A percentile compares a stretch with the other conserved stretches of the same genome.
phyloP scores from a whole-genome alignment of 257 asterid species.

The Misopates orontium region DNA sequence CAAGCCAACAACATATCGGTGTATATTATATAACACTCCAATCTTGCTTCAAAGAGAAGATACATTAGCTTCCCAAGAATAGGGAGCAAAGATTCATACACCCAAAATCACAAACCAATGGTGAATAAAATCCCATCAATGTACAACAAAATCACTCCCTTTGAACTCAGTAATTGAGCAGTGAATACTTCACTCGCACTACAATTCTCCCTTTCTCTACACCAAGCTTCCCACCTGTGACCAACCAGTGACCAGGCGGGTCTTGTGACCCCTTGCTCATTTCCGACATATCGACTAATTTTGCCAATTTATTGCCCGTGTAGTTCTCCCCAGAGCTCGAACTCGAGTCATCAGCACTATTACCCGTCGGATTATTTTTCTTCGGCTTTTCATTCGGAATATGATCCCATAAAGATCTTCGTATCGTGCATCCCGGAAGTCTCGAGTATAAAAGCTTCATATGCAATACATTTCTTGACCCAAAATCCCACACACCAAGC shows the following conservation, averaged over 20 bases:
- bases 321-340: conserved; percentile 47
- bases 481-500: conserved; percentile 89
- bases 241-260: conserved; percentile 88
- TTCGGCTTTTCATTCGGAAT: conserved; percentile 43
- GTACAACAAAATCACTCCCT: conserved; percentile 6
- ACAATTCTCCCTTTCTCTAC: conserved; percentile 77
- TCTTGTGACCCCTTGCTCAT: conserved; percentile 72
- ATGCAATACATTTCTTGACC: conserved; percentile 74
- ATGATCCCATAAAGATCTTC: conserved; percentile 78
- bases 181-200: conserved; percentile 73
- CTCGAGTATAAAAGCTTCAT: conserved; percentile 71
- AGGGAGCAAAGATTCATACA: conserved; percentile 21
- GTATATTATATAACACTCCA: not conserved
- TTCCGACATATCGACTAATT: conserved; percentile 65
- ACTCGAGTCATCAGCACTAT: conserved; percentile 39
- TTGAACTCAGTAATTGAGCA: conserved; percentile 60
- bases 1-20: not conserved
- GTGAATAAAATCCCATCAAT: not conserved
- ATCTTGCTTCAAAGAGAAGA: not conserved
- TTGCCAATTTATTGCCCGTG: conserved; percentile 62
- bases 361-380: conserved; percentile 23
- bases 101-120: conserved; percentile 14
- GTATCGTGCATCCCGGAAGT: conserved; percentile 71
- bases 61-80: conserved; percentile 4
- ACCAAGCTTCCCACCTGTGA: conserved; percentile 89